These are phyloP conservation scores for Talaromyces adpressus DNA, from an alignment of 495 filamentous ascomycete species.

Conservation along the genomic window DNA sequence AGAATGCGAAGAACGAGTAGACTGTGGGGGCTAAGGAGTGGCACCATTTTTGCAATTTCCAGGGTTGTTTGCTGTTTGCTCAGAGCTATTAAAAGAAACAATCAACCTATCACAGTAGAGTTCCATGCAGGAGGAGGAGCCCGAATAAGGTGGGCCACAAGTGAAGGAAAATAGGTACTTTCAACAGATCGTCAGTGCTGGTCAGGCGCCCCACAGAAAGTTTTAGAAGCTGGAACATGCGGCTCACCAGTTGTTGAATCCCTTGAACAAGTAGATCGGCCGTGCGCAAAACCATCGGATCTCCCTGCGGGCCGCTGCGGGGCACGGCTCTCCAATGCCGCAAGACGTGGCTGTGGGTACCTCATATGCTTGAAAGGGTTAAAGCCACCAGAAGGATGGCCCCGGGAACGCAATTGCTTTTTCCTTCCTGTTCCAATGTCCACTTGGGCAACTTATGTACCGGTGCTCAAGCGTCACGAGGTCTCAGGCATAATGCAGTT, in stretches of 20 bases:
- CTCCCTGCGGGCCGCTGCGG: not conserved
- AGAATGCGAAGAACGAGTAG: not conserved
- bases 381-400: not conserved
- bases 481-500: slow-evolving; percentile 1
- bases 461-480: not conserved
- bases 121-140: slow-evolving; percentile 1
- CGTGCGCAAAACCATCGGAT: slow-evolving; percentile 1
- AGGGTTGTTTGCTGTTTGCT: not conserved
- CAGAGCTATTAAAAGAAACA: slow-evolving; percentile 1
- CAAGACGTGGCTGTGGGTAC: not conserved
- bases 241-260: not conserved
- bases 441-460: not conserved
- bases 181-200: not conserved
- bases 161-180: not conserved
- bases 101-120: not conserved
- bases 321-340: not conserved
- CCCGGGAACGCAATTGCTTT: not conserved
- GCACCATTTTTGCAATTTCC: slow-evolving; percentile 1
- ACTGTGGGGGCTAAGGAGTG: not conserved
- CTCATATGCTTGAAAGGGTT: not conserved
- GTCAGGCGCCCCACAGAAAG: not conserved
- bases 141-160: not conserved
- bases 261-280: not conserved
- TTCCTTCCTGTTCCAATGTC: not conserved
- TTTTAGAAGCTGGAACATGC: not conserved